Percentiles rank a stretch among this genome's conserved stretches.
Evolutionary conservation across 345 rosid species (phyloP).

Genomic region (Eutrema japonicum): DNA sequence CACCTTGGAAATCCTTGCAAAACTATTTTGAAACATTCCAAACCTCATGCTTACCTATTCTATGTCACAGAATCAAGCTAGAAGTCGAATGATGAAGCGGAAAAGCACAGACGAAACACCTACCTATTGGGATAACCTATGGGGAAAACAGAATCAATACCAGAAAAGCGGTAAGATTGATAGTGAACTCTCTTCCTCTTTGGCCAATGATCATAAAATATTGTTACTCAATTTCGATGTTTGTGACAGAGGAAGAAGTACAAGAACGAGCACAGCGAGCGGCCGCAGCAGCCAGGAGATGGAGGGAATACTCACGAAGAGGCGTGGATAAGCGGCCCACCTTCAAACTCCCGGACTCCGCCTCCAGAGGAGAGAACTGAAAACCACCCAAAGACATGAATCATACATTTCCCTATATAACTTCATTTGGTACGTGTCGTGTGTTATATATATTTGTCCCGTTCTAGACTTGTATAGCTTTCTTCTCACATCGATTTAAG

Average conservation of each 20-base stretch:
- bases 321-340: constrained; percentile 85
- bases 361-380: constrained; percentile 52
- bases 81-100: constrained; percentile 69
- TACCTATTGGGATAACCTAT: constrained; percentile 74
- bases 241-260: constrained; percentile 74
- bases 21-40: constrained; percentile 10
- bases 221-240: background rate
- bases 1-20: background rate
- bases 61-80: constrained; percentile 69
- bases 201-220: constrained; percentile 11
- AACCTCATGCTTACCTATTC: background rate
- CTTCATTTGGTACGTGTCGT: constrained; percentile 24
- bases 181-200: constrained; percentile 15
- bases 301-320: constrained; percentile 91
- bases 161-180: constrained; percentile 60
- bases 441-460: background rate
- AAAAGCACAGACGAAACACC: constrained; percentile 53
- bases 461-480: constrained; percentile 36
- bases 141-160: constrained; percentile 63
- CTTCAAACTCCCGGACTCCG: constrained; percentile 76
- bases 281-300: constrained; percentile 84
- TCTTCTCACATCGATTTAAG: constrained; percentile 13
- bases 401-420: constrained; percentile 16
- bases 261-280: constrained; percentile 76
- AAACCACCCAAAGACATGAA: constrained; percentile 8